A percentile compares a stretch with the other conserved stretches of the same genome.
Evolutionary conservation across 805 yeast genomes (phyloP).

Genomic region (Metschnikowia aberdeeniae): DNA sequence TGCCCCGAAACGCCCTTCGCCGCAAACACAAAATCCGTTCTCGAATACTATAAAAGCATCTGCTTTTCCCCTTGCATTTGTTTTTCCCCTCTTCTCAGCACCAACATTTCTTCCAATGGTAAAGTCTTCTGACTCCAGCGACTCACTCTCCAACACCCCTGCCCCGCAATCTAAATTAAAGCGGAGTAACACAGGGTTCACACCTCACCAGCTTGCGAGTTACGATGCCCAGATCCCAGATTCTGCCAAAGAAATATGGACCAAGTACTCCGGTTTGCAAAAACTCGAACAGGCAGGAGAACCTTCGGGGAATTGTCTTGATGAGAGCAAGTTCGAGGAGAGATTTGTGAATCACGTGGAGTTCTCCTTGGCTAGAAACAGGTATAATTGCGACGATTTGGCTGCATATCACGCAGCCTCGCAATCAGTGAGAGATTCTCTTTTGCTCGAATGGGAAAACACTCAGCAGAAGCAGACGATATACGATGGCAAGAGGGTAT

Average conservation of each 20-base stretch:
- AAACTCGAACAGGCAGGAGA: constrained; percentile 14
- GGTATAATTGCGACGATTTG: constrained; percentile 86
- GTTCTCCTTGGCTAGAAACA: constrained; percentile 83
- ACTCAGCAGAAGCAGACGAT: constrained; percentile 88
- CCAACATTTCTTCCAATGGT: not conserved
- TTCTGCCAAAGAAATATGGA: constrained; percentile 74
- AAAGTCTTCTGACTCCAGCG: not conserved
- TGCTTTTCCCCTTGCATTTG: not conserved
- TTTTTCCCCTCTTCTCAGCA: not conserved
- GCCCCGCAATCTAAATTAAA: constrained; percentile 46
- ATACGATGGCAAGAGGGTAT: constrained; percentile 79
- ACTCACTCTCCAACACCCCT: not conserved
- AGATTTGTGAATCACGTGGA: constrained; percentile 83
- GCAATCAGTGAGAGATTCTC: constrained; percentile 68
- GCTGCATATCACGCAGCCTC: constrained; percentile 94
- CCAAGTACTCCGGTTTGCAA: constrained; percentile 53
- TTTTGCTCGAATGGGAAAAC: constrained; percentile 84
- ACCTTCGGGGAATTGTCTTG: constrained; percentile 20
- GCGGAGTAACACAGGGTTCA: constrained; percentile 84
- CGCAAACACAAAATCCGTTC: not conserved
- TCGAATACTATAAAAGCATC: not conserved
- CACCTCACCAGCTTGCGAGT: constrained; percentile 82
- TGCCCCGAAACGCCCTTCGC: not conserved
- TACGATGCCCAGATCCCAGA: constrained; percentile 80
- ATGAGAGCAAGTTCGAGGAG: constrained; percentile 57